Evolutionary conservation across 441 rosid genomes (phyloP), one percentile per base, ranked within the genome.

Genomic region (Croton laevigatus): DNA sequence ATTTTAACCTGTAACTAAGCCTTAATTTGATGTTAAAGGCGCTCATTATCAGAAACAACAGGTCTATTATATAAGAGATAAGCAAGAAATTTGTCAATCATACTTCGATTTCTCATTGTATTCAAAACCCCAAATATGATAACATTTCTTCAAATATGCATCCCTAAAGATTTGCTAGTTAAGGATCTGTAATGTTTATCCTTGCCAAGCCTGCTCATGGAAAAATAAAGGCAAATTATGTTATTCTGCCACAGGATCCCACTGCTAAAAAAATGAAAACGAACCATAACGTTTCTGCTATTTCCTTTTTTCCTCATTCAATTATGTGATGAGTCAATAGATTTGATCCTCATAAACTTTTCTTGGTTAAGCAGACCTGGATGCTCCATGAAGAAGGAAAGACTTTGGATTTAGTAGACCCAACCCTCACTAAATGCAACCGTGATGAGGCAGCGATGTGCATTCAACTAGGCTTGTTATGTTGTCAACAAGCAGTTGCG

Each of bases 371-470:
- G 71, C 82, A 91, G 98, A 79, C 93, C 48, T 94, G 97, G 98
- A 75, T 38, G 69, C 87, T 91, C 62, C 87, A 75, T 79, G 80
- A 85, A 77, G 67, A 44, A 44, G 86, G 88, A 67, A 87, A 82
- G 65, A 61, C 82, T 13, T 27, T 91, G 64, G 92, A 91, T 38
- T 48, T 88, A 71, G 89, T 94, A 63, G 98, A 94, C 77, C 84
- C 79, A 36, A 74, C 80, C 75, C 89, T 94, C 20, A 73, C 71
- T 48, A 83, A 67, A 76, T 89, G 66, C 87, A 82, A 89, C 65
- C 81, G 65, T 0, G 91, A 89, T 3, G 97, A 94, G 69, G 96
- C 82, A 57, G 91, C 88, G 36, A 84, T 93, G 80, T 88, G 94
- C 86, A 81, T 89, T 76, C 87, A 89, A 65, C 78, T 94, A 45